Conservation (phyloP, 2,329 filamentous ascomycete genomes). For the Davidsoniella eucalypti region DNA sequence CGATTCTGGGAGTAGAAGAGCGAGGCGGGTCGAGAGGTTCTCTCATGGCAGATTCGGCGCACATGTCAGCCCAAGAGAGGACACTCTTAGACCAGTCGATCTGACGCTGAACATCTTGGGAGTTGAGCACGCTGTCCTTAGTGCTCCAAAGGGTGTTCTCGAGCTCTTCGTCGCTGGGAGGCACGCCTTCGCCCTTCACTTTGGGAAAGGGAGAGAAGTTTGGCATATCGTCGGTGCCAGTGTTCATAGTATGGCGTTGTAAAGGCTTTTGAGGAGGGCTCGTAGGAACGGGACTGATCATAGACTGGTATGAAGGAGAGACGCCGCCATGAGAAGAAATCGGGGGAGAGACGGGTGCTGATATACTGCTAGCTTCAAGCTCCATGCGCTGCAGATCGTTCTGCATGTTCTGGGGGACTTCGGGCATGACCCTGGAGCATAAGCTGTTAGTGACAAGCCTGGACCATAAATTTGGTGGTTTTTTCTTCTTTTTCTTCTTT, state of each 20-base stretch:
- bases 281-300: constrained; percentile 18
- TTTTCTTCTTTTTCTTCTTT: background rate
- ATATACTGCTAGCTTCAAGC: constrained; percentile 43
- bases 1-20: constrained; percentile 65
- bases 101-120: constrained; percentile 91
- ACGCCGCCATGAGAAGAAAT: constrained; percentile 18
- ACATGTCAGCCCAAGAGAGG: constrained; percentile 72
- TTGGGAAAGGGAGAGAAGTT: constrained; percentile 87
- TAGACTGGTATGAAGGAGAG: constrained; percentile 22
- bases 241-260: constrained; percentile 3
- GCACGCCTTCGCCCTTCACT: constrained; percentile 72
- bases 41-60: constrained; percentile 58
- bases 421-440: constrained; percentile 62
- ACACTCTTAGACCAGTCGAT: constrained; percentile 92
- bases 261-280: constrained; percentile 9
- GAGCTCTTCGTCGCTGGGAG: constrained; percentile 85
- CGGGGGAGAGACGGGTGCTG: constrained; percentile 24
- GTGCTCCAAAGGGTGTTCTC: constrained; percentile 79
- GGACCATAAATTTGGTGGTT: background rate
- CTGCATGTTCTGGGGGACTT: constrained; percentile 94
- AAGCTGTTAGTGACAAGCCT: constrained; percentile 11
- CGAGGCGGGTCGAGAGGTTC: constrained; percentile 38
- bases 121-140: constrained; percentile 68
- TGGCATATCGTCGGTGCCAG: constrained; percentile 34
- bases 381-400: constrained; percentile 85